Base-by-base conservation (phyloP, 345 rosid genomes). In the Toxicodendron radicans region DNA sequence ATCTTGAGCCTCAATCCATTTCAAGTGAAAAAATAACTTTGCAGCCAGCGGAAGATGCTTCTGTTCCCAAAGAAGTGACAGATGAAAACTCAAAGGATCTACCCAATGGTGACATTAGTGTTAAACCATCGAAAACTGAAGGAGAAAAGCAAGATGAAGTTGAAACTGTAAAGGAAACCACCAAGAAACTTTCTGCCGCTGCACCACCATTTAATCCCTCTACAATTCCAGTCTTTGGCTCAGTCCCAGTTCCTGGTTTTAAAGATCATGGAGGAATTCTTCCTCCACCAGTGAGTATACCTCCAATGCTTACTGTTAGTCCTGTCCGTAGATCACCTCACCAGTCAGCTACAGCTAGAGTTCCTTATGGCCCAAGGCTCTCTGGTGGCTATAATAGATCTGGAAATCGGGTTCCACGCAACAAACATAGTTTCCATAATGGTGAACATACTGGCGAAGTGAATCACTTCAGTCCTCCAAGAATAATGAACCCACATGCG, bases 401-500 rank as follows among this genome's bases (percentile, higher is more conserved):
- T 53, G 96, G 94, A 66, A 90, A 80, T 78, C 86, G 92, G 52
- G 86, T 87, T 58, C 82, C 85, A 18, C 91, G 88, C 52, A 90
- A 80, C 79, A 93, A 93, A 81, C 83, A 90, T 38, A 80, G 82
- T 79, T 87, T 88, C 82, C 85, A 85, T 64, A 86, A 69, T 70
- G 70, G 84, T 16, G 94, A 90, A 81, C 82, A 83, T 58, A 77
- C 78, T 57, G 93, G 82, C 1, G 94, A 88, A 69, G 89, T 85
- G 45, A 83, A 81, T 78, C 85, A 74, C 75, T 87, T 82, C 72
- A 83, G 82, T 77, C 88, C 91, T 58, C 93, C 89, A 58, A 85
- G 86, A 79, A 85, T 95, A 76, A 93, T 95, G 99, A 95, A 93
- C 77, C 98, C 99, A n/a, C 98, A 95, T 81, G 99, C 98, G 0